These are phyloP conservation scores for Leishmania mexicana DNA, from an alignment of 208 protist species.

Conservation along the genomic window DNA sequence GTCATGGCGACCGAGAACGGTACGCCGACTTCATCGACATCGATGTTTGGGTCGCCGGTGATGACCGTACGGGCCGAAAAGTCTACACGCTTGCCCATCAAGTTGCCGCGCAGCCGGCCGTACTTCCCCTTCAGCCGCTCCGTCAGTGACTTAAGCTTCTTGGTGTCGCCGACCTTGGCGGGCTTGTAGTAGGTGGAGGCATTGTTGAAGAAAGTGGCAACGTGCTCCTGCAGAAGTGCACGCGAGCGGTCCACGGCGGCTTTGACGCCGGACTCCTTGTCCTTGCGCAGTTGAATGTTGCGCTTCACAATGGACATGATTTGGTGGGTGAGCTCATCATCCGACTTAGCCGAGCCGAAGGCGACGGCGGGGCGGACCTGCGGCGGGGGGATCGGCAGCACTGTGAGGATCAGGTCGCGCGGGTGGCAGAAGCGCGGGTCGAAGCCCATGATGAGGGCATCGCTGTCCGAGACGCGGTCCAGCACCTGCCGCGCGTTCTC, in stretches of 20 bases:
- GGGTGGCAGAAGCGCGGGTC: slow-evolving; percentile 78
- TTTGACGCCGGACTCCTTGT: slow-evolving; percentile 88
- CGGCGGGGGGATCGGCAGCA: slow-evolving; percentile 97
- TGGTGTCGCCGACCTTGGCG: slow-evolving; percentile 86
- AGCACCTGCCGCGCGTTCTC: slow-evolving; percentile 79
- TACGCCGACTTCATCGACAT: slow-evolving; percentile 99
- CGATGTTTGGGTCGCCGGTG: slow-evolving; percentile 98
- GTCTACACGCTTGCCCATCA: slow-evolving; percentile 99
- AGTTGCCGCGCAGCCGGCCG: slow-evolving; percentile 97
- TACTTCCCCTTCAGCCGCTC: slow-evolving; percentile 99
- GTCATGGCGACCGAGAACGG: slow-evolving; percentile 98
- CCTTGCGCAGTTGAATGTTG: slow-evolving; percentile 92
- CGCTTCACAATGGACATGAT: slow-evolving; percentile 97
- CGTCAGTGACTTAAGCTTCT: slow-evolving; percentile 97
- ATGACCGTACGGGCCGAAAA: slow-evolving; percentile 99
- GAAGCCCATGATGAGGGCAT: slow-evolving; percentile 77
- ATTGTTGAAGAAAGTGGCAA: slow-evolving; percentile 98
- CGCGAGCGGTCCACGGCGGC: slow-evolving; percentile 88
- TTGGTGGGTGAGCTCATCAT: slow-evolving; percentile 99
- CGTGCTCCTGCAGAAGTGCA: slow-evolving; percentile 96
- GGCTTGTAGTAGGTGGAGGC: slow-evolving; percentile 94
- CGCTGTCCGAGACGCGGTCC: slow-evolving; percentile 70
- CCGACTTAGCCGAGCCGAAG: slow-evolving; percentile 81
- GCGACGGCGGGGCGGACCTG: slow-evolving; percentile 97
- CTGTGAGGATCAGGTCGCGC: slow-evolving; percentile 94